Base-by-base conservation (phyloP, 2,329 filamentous ascomycete genomes). In the Diaporthe nobilis region DNA sequence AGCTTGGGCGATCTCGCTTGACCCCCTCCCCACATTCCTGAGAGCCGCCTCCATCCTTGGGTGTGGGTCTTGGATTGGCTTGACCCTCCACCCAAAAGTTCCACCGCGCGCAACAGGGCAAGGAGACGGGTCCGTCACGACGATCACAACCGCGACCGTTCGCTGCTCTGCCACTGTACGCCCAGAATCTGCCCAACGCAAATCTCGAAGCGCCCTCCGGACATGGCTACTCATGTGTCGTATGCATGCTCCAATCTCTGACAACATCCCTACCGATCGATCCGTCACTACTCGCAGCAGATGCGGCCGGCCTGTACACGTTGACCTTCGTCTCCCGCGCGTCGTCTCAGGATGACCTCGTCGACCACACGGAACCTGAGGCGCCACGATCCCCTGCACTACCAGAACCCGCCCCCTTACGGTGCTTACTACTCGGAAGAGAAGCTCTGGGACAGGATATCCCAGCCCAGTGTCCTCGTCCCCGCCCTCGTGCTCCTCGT, bases 381-480 rank as follows among this genome's bases (percentile, higher is more conserved):
- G 75, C 75, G 34, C 53, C n/a, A 57, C 75, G 72, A 75, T 44
- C 57, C 61, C 44, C 47, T 74, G 15, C 22, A 68, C 63, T 28
- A 68, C 25, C 67, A 77, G 37, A 49, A 60, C 22, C 72, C 49
- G 31, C 58, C 44, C 47, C 39, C 68, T 37, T 79, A 80, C 73
- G 78, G 79, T 44, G 60, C 75, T 22, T 73, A 78, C 61, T 80
- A 80, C 73, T 68, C 78, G 4, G 74, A 77, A 47, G 77, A 80
- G 68, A 79, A 77, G 68, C 60, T 81, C 63, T 80, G 81, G 79
- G 82, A 84, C 75, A 82, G 83, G 58, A 63, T 85, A 17, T 78
- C 78, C 55, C 83, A 84, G 77, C 84, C 85, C 6, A 81, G 82
- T 75, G 78, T 85, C 17, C 39, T 86, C 63, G 71, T 86, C 49